A percentile compares a stretch with the other conserved stretches of the same genome.
Evolutionary conservation across 805 yeast species (phyloP).

Genomic region (Jamesozyma rosinii): DNA sequence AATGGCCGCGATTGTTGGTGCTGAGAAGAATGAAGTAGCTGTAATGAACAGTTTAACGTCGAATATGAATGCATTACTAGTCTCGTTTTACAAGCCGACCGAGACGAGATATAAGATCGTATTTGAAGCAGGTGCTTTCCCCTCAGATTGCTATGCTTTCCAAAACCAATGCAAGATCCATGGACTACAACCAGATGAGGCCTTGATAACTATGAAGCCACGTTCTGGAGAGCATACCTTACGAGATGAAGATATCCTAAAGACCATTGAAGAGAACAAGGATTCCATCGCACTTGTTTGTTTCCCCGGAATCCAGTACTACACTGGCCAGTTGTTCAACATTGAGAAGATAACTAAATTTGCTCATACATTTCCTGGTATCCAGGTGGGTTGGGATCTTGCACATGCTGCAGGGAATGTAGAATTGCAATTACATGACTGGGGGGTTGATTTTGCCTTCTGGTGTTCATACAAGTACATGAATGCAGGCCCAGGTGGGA

Average conservation of each 20-base stretch:
- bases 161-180: conserved; percentile 59
- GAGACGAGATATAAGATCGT: conserved; percentile 52
- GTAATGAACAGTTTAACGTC: conserved; percentile 79
- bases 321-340: conserved; percentile 82
- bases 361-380: conserved; percentile 41
- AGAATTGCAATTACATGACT: conserved; percentile 64
- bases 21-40: conserved; percentile 66
- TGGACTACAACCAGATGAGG: conserved; percentile 43
- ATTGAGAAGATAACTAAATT: conserved; percentile 57
- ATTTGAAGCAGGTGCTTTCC: conserved; percentile 82
- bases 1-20: conserved; percentile 72
- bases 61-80: conserved; percentile 65
- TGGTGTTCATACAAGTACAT: conserved; percentile 92
- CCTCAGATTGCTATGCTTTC: conserved; percentile 85
- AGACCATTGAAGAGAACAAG: conserved; percentile 44
- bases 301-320: conserved; percentile 84
- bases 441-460: conserved; percentile 88
- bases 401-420: conserved; percentile 95
- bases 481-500: conserved; percentile 89
- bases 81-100: conserved; percentile 65
- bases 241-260: conserved; percentile 53
- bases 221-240: conserved; percentile 48
- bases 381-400: conserved; percentile 83
- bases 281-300: conserved; percentile 64
- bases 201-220: conserved; percentile 57